phyloP scores from a whole-genome alignment of 306 rosid genomes.

The Oemleria cerasiformis region DNA sequence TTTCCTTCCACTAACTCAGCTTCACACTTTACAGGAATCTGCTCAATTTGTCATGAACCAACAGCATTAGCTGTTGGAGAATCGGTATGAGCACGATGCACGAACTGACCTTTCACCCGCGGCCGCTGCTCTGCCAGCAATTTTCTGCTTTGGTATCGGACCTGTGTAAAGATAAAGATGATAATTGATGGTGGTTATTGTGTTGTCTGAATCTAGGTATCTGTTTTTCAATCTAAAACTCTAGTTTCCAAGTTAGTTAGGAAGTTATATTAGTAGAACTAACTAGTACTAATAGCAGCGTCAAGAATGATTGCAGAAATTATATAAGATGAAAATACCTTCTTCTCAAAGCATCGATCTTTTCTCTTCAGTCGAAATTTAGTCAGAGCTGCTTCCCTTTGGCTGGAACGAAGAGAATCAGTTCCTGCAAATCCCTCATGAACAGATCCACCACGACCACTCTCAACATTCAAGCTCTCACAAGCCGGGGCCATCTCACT shows the following conservation, averaged over 20 bases:
- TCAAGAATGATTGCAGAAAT: not conserved
- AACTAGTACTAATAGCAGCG: not conserved
- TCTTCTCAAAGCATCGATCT: conserved; percentile 65
- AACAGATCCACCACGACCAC: conserved; percentile 8
- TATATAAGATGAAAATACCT: conserved; percentile 42
- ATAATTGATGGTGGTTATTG: not conserved
- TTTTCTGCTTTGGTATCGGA: conserved; percentile 64
- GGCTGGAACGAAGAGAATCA: conserved; percentile 43
- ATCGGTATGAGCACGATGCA: conserved; percentile 42
- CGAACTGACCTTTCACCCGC: conserved; percentile 70
- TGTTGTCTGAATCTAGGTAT: not conserved
- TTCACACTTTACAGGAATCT: not conserved
- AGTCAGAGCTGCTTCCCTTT: conserved; percentile 69
- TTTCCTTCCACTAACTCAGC: conserved; percentile 16
- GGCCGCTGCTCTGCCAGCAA: conserved; percentile 68
- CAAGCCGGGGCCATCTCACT: conserved; percentile 26
- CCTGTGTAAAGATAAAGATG: conserved; percentile 34
- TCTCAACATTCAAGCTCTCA: conserved; percentile 28
- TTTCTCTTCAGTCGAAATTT: conserved; percentile 69
- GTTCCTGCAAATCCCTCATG: conserved; percentile 33
- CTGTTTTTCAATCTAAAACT: not conserved
- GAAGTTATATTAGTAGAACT: not conserved
- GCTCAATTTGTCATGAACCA: conserved; percentile 34
- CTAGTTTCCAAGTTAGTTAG: not conserved
- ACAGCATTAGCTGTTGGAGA: conserved; percentile 24